Percentiles rank a stretch among this genome's conserved stretches.
Evolutionary conservation across 495 filamentous ascomycete genomes (phyloP).

Genomic region (Neurospora cerealis): DNA sequence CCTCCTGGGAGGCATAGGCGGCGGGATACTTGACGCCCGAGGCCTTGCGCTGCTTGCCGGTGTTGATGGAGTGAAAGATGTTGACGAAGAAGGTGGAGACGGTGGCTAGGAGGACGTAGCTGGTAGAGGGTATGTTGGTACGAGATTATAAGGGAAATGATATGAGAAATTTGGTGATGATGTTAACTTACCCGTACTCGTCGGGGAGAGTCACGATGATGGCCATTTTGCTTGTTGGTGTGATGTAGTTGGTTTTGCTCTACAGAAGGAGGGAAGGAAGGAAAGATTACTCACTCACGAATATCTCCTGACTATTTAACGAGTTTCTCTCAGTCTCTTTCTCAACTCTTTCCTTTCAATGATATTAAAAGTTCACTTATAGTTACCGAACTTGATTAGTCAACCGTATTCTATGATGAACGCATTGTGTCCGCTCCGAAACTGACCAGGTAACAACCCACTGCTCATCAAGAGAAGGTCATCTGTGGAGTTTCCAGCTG

Average conservation of each 20-base stretch:
- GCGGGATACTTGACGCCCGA: slow-evolving; percentile 54
- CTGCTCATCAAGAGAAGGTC: not conserved
- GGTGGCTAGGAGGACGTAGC: slow-evolving; percentile 50
- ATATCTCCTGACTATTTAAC: not conserved
- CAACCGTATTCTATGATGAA: not conserved
- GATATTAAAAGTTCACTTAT: not conserved
- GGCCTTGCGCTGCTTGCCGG: slow-evolving; percentile 35
- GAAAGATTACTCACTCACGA: not conserved
- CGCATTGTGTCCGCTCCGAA: not conserved
- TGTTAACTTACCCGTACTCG: slow-evolving; percentile 33
- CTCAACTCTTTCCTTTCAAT: not conserved
- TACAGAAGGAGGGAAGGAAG: not conserved
- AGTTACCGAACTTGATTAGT: not conserved
- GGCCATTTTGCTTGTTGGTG: slow-evolving; percentile 13
- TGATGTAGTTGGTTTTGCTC: not conserved
- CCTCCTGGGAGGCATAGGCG: slow-evolving; percentile 49
- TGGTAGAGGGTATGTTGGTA: slow-evolving; percentile 7
- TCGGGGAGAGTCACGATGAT: slow-evolving; percentile 18
- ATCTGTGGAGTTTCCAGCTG: not conserved
- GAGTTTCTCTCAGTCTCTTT: not conserved
- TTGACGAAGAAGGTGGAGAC: slow-evolving; percentile 50
- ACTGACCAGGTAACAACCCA: not conserved
- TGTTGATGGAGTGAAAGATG: slow-evolving; percentile 39
- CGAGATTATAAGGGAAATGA: not conserved
- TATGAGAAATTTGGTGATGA: not conserved